Base-by-base conservation (phyloP, 192 early-diverging fungal genomes). In the Podila minutissima region DNA sequence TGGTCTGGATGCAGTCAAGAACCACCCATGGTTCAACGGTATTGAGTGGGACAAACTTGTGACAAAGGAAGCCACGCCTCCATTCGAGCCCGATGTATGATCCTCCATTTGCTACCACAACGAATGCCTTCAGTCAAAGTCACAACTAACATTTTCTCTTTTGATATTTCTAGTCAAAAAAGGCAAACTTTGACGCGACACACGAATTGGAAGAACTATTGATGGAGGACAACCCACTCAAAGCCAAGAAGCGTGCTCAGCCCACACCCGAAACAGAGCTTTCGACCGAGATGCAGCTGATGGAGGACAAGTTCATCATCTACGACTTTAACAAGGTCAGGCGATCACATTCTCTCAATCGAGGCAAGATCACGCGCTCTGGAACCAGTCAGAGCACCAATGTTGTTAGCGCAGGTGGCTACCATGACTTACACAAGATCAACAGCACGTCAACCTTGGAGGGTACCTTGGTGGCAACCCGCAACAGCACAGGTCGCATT, bases 191-290 rank as follows among this genome's bases (percentile, higher is more conserved):
- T 84, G 97, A 99, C 85, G 95, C 95, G 12, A 95, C 96, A 48
- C 92, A 98, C 73, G 97, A 99, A 59, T 81, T 99, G 28, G 97
- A 99, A 75, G 98, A 99, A 73, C 89, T 98, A 22, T 78, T 99
- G 49, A 86, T 99, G n/a, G 97, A 99, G 72, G 97, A 98, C 28
- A 96, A 97, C 62, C 97, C 96, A 2, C 89, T 99, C 22, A 92
- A 94, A 53, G 92, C 90, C 32, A 93, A 90, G 71, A 92, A 91
- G 48, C 89, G 87, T 19, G 84, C 65, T 6, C 83, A 86, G 49
- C 82, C 70, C 24, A 75, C 73, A 20, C 74, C 74, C 51, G 83
- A 84, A 13, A 82, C 73, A 20, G 83, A 86, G 57, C 83, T 86
- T 62, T 85, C 86, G 2, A 83, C 73, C 29, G 90, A 92, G 66